A percentile compares a stretch with the other conserved stretches of the same genome.
phyloP scores from a whole-genome alignment of 129 eudicot species.

The Kitagawia praeruptora region DNA sequence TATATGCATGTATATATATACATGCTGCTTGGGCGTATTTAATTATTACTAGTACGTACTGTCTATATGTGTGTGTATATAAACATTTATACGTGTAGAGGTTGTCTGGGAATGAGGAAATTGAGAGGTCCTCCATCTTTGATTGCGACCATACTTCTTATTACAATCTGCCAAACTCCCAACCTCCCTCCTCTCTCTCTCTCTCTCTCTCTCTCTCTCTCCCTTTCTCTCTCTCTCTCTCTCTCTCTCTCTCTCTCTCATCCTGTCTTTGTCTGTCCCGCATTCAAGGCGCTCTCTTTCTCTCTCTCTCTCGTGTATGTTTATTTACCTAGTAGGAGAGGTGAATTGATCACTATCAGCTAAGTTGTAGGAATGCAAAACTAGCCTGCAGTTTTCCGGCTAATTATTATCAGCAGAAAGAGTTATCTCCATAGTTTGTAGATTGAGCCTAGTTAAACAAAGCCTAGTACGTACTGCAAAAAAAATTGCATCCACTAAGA shows the following conservation, averaged over 20 bases:
- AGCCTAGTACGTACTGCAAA: background rate
- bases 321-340: background rate
- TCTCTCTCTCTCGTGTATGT: background rate
- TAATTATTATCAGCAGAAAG: background rate
- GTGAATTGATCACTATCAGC: background rate
- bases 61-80: background rate
- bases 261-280: background rate
- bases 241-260: constrained; percentile 19
- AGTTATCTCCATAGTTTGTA: background rate
- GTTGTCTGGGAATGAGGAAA: constrained; percentile 12
- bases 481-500: background rate
- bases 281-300: background rate
- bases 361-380: background rate
- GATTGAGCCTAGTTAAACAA: background rate
- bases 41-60: background rate
- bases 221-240: background rate
- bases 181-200: background rate
- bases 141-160: constrained; percentile 36
- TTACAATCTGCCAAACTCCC: constrained; percentile 16
- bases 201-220: constrained; percentile 36
- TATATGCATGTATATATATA: background rate
- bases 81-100: background rate
- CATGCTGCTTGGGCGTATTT: too few relatives aligned
- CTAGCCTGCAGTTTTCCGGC: background rate
- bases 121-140: background rate